Percentiles rank a stretch among this genome's conserved stretches.
phyloP scores from a whole-genome alignment of 352 stramenopile genomes.

The Globisporangium middletonii region DNA sequence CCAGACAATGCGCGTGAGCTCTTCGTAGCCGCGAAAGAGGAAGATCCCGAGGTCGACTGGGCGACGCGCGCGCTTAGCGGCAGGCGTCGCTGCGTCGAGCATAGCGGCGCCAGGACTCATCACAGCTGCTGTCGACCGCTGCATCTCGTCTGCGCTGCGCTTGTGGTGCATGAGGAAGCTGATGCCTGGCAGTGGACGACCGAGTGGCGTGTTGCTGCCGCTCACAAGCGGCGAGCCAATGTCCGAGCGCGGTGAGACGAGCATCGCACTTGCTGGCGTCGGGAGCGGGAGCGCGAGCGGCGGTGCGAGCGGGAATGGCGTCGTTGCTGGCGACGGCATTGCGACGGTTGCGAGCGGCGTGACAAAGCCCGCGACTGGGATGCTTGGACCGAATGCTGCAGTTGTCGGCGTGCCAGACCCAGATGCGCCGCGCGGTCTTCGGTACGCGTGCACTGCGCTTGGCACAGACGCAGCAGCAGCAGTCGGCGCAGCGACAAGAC shows the following conservation, averaged over 20 bases:
- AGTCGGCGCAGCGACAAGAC: too few species aligned
- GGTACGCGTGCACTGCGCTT: not conserved
- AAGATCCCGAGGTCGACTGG: conserved; percentile 30
- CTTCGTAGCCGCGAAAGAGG: conserved; percentile 56
- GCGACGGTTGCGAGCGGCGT: not conserved
- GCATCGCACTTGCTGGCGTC: too few species aligned
- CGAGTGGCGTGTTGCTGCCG: conserved; percentile 1
- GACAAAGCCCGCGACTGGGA: not conserved
- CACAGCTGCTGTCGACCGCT: conserved; percentile 20
- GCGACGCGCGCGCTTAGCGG: conserved; percentile 11
- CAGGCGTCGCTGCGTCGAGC: conserved; percentile 16
- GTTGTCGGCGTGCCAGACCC: not conserved
- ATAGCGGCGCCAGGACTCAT: conserved; percentile 14
- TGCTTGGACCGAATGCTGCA: conserved; percentile 1
- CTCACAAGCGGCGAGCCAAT: not conserved
- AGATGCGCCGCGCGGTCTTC: not conserved
- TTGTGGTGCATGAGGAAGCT: conserved; percentile 32
- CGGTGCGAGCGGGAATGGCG: not conserved
- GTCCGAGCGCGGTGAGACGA: not conserved
- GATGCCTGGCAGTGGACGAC: conserved; percentile 23
- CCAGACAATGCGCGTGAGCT: conserved; percentile 71
- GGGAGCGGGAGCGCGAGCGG: too few species aligned
- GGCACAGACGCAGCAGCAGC: too few species aligned
- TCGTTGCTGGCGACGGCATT: not conserved
- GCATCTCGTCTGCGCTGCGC: conserved; percentile 28